phyloP scores from a whole-genome alignment of 2,329 filamentous ascomycete genomes.

The Sporothrix luriei region DNA sequence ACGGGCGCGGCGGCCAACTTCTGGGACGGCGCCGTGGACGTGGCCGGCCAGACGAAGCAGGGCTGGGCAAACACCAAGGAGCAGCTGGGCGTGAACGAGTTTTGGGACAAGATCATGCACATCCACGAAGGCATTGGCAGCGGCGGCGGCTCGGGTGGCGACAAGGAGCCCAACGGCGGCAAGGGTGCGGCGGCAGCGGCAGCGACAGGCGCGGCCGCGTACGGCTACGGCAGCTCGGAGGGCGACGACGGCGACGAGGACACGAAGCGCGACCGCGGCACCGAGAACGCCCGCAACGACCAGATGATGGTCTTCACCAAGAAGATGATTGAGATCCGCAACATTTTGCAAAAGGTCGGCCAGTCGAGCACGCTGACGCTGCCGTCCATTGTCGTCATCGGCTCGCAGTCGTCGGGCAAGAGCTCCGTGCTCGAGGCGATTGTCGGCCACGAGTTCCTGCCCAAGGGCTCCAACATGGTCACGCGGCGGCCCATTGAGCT shows the following conservation, averaged over 20 bases:
- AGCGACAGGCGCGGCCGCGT: slow-evolving; percentile 73
- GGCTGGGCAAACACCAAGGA: slow-evolving; percentile 87
- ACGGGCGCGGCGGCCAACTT: slow-evolving; percentile 68
- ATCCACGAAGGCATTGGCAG: slow-evolving; percentile 62
- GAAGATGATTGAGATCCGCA: slow-evolving; percentile 99
- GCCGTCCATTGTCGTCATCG: slow-evolving; percentile 98
- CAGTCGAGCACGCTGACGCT: slow-evolving; percentile 86
- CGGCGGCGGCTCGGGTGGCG: slow-evolving; percentile 51
- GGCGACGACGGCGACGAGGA: slow-evolving; percentile 48
- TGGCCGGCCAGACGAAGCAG: slow-evolving; percentile 75
- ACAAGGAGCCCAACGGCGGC: slow-evolving; percentile 61
- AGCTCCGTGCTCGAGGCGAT: slow-evolving; percentile 96
- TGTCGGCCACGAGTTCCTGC: slow-evolving; percentile 95
- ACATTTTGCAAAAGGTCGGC: slow-evolving; percentile 85
- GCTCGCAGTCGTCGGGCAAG: slow-evolving; percentile 96
- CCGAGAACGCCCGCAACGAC: slow-evolving; percentile 79
- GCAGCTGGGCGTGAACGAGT: slow-evolving; percentile 68
- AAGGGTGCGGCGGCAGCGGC: slow-evolving; percentile 60
- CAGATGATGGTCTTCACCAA: slow-evolving; percentile 99
- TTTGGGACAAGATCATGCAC: slow-evolving; percentile 74
- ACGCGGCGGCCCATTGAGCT: slow-evolving; percentile 93
- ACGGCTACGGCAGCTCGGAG: slow-evolving; percentile 73
- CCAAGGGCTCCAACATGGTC: slow-evolving; percentile 99
- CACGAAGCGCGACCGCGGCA: slow-evolving; percentile 42
- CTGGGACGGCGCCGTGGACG: slow-evolving; percentile 70